These are phyloP conservation scores for Daldinia caldariorum DNA, from an alignment of 495 filamentous ascomycete species.

Conservation along the genomic window DNA sequence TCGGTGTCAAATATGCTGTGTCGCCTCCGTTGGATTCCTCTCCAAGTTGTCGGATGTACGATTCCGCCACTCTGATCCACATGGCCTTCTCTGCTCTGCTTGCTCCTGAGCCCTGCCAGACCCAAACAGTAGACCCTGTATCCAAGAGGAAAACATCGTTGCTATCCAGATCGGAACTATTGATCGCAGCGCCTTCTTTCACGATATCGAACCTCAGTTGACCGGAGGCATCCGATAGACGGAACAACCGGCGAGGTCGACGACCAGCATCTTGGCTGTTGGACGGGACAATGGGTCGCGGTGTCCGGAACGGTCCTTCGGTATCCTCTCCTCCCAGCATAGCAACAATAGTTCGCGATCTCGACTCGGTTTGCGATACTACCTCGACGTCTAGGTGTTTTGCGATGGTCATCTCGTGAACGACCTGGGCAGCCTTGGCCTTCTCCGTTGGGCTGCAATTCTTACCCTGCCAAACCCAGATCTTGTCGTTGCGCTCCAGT, in stretches of 20 bases:
- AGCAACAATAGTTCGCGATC: conserved; percentile 62
- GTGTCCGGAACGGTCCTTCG: conserved; percentile 47
- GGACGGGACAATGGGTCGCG: conserved; percentile 52
- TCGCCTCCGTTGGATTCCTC: conserved; percentile 50
- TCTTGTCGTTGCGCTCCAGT: conserved; percentile 66
- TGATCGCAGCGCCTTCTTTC: conserved; percentile 58
- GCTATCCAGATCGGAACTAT: conserved; percentile 58
- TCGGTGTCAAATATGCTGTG: conserved; percentile 57
- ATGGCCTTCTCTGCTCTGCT: conserved; percentile 63
- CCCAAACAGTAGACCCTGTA: conserved; percentile 62
- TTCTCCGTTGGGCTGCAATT: conserved; percentile 72
- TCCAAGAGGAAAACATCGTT: conserved; percentile 70
- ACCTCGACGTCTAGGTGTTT: conserved; percentile 71
- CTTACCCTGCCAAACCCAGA: conserved; percentile 73
- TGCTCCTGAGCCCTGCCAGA: conserved; percentile 67
- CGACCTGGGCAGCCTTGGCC: conserved; percentile 69
- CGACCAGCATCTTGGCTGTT: conserved; percentile 15
- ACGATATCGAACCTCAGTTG: conserved; percentile 62
- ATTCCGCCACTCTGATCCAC: conserved; percentile 67
- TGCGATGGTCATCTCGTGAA: conserved; percentile 68
- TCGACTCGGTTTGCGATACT: conserved; percentile 64
- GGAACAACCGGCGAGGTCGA: conserved; percentile 60
- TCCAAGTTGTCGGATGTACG: conserved; percentile 62
- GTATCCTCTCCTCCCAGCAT: conserved; percentile 62
- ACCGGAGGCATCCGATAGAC: conserved; percentile 65